Evolutionary conservation across 2,329 filamentous ascomycete species (phyloP), one percentile per base, ranked within the genome.

Genomic region (Aspergillus fischeri): DNA sequence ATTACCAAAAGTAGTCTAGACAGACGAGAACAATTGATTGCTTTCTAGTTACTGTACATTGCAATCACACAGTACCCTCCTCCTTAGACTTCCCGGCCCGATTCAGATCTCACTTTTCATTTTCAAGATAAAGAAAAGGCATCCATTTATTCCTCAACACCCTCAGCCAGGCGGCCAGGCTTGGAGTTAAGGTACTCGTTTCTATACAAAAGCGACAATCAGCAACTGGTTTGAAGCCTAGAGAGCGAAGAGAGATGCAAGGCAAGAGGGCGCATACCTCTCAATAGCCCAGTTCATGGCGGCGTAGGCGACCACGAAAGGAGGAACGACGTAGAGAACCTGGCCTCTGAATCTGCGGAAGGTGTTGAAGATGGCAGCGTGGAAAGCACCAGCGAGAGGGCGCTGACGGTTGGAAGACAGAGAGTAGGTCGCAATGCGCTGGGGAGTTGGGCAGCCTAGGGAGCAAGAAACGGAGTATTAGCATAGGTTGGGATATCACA

Each of bases 311-410:
- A 82, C 76, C 63, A 94, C 69, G 67, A 96, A 79, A 42, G 92
- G 89, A 59, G 94, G 90, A 27, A 87, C 83, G 77, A 92, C 87
- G 84, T 92, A 99, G 67, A 97, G 86, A 67, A 96, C 86, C 83
- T 97, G 94, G 67, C 83, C 77, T 75, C 86, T 87, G 79, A 89
- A 90, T 71, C 94, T 87, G 77, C 94, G 88, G 84, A 89, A 95
- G 69, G 86, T 88, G 85, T 99, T 99, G 88, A 97, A 97, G 81
- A 97, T 79, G 71, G 92, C 93, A 66, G 88, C 89, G 77, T 93
- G 80, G 64, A 83, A 77, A 59, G 88, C 81, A 69, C 90, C 91
- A 63, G 91, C 91, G 66, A 96, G 83, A 63, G 92, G 90, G 71
- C 90, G 87, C 81, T 96, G 93, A 74, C 90, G 88, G 84, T 99